These are phyloP conservation scores for Pseudogymnoascus sp. DNA, from an alignment of 2,329 filamentous ascomycete species.

Conservation along the genomic window DNA sequence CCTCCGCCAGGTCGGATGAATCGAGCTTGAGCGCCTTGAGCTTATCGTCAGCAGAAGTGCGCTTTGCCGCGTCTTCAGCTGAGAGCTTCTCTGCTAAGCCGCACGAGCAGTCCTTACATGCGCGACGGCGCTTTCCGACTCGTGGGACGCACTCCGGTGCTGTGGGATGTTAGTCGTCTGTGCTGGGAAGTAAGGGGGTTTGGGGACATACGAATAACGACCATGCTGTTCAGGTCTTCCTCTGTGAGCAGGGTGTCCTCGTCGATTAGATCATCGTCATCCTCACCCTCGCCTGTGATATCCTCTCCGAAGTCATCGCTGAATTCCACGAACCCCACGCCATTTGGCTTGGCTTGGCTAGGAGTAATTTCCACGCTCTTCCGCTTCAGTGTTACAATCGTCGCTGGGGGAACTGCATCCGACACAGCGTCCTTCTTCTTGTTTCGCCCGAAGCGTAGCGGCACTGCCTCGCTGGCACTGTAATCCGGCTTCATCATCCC, in stretches of 20 bases:
- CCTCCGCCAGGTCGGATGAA: slow-evolving; percentile 71
- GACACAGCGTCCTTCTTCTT: slow-evolving; percentile 45
- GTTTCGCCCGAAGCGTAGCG: slow-evolving; percentile 47
- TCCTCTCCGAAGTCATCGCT: slow-evolving; percentile 51
- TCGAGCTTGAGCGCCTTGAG: slow-evolving; percentile 63
- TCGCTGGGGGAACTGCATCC: slow-evolving; percentile 22
- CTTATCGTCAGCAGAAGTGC: slow-evolving; percentile 52
- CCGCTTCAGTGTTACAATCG: slow-evolving; percentile 24
- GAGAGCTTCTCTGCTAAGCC: slow-evolving; percentile 79
- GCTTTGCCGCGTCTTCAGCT: slow-evolving; percentile 68
- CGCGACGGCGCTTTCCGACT: slow-evolving; percentile 76
- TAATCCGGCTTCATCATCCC: slow-evolving; percentile 67
- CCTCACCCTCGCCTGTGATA: slow-evolving; percentile 44
- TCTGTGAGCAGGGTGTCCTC: slow-evolving; percentile 81
- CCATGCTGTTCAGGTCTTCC: slow-evolving; percentile 68
- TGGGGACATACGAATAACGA: slow-evolving; percentile 66
- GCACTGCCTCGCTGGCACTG: slow-evolving; percentile 27
- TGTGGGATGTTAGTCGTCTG: slow-evolving; percentile 26
- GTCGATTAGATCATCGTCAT: slow-evolving; percentile 81
- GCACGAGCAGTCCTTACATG: slow-evolving; percentile 97
- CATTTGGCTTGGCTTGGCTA: slow-evolving; percentile 33
- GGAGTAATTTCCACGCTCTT: slow-evolving; percentile 21
- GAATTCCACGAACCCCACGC: slow-evolving; percentile 61
- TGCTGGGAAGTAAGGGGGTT: slow-evolving; percentile 2
- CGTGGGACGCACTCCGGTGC: slow-evolving; percentile 83